These are phyloP conservation scores for Penicillium psychrofluorescens DNA, from an alignment of 495 filamentous ascomycete species.

Conservation along the genomic window DNA sequence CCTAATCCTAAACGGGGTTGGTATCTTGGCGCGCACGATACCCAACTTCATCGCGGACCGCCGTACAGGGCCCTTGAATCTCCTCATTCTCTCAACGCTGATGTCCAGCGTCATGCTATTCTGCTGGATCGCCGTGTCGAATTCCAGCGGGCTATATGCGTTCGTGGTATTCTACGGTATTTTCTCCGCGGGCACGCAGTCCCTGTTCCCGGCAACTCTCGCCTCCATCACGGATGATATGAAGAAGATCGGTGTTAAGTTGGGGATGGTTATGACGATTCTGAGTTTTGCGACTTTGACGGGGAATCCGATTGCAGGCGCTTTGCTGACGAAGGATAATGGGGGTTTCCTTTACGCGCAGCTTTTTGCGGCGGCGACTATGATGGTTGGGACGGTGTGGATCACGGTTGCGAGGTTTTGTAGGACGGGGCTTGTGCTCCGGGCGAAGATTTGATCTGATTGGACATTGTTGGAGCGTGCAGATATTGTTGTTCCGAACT, in stretches of 20 bases:
- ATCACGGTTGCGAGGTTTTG: too few species aligned
- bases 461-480: too few species aligned
- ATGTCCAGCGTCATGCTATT: constrained; percentile 47
- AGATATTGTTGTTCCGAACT: too few species aligned
- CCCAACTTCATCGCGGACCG: constrained; percentile 60
- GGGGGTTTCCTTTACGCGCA: constrained; percentile 54
- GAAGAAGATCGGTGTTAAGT: constrained; percentile 60
- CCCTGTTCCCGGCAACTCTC: constrained; percentile 53
- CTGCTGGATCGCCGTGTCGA: constrained; percentile 54
- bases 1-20: constrained; percentile 65
- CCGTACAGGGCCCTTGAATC: constrained; percentile 55
- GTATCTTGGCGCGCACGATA: constrained; percentile 55
- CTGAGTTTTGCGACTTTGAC: constrained; percentile 65
- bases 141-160: constrained; percentile 44
- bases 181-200: constrained; percentile 59
- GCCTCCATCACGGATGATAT: constrained; percentile 58
- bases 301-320: constrained; percentile 68
- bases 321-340: constrained; percentile 40
- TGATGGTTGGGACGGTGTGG: too few species aligned
- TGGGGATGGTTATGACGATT: constrained; percentile 78
- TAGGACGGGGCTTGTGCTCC: too few species aligned
- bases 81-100: constrained; percentile 47
- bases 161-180: constrained; percentile 59
- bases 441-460: too few species aligned
- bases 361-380: constrained; percentile 31